These are phyloP conservation scores for Pythium volutum DNA, from an alignment of 352 stramenopile species.

Conservation along the genomic window DNA sequence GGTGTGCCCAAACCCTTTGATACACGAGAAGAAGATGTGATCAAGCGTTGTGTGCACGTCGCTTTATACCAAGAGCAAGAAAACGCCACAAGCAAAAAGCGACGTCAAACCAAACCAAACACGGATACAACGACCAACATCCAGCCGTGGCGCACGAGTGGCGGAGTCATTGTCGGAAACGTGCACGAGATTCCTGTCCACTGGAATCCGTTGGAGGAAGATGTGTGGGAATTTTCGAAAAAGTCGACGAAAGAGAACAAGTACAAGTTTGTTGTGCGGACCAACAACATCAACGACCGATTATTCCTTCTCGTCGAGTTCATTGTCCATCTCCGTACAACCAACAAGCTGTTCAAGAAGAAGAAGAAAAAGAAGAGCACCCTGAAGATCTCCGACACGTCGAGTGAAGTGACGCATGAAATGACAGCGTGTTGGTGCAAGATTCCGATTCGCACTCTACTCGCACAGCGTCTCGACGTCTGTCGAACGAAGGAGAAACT, in stretches of 20 bases:
- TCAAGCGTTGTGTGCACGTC: slow-evolving; percentile 78
- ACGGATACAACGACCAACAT: not conserved
- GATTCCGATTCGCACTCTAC: slow-evolving; percentile 51
- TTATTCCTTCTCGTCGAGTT: slow-evolving; percentile 74
- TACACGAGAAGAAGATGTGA: slow-evolving; percentile 67
- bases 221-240: slow-evolving; percentile 80
- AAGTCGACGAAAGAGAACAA: slow-evolving; percentile 72
- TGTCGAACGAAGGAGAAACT: slow-evolving; percentile 54
- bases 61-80: slow-evolving; percentile 73
- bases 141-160: not conserved
- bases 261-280: slow-evolving; percentile 83
- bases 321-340: slow-evolving; percentile 56
- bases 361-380: slow-evolving; percentile 15
- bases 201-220: slow-evolving; percentile 68
- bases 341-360: slow-evolving; percentile 22
- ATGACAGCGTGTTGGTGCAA: slow-evolving; percentile 84
- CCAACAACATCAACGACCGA: slow-evolving; percentile 63
- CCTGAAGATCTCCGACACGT: slow-evolving; percentile 7
- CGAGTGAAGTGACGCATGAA: slow-evolving; percentile 34
- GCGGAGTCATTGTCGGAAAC: slow-evolving; percentile 46
- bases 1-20: slow-evolving; percentile 78
- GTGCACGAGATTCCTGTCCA: slow-evolving; percentile 75
- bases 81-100: not conserved
- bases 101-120: not conserved
- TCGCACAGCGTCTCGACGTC: slow-evolving; percentile 45